These are phyloP conservation scores for Neurospora sp. DNA, from an alignment of 495 filamentous ascomycete species.

Conservation along the genomic window DNA sequence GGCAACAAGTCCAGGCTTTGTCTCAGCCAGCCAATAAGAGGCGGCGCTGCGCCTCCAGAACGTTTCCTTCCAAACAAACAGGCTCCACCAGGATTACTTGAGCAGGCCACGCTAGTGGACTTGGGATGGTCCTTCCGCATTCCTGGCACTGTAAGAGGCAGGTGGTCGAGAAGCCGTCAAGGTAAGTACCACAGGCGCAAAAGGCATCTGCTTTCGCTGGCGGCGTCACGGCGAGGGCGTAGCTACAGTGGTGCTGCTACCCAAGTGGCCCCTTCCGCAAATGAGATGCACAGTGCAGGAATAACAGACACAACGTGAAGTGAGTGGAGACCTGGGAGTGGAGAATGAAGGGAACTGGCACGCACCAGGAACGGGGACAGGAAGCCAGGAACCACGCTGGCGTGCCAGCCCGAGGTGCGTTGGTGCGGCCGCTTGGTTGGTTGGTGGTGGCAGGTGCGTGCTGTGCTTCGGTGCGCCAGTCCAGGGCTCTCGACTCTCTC, in stretches of 20 bases:
- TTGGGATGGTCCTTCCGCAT: conserved; percentile 4
- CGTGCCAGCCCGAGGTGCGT: too few relatives aligned
- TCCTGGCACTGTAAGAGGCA: background rate
- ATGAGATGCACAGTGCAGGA: conserved; percentile 5
- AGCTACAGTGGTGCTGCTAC: conserved; percentile 10
- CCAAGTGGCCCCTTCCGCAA: conserved; percentile 24
- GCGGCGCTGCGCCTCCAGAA: conserved; percentile 10
- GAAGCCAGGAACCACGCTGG: too few relatives aligned
- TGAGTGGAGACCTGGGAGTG: background rate
- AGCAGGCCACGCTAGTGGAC: conserved; percentile 8
- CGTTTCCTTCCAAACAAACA: conserved; percentile 18
- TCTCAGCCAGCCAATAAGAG: conserved; percentile 13
- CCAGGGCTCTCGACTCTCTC: conserved; percentile 15
- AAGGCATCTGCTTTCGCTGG: background rate
- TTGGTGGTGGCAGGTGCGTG: too few relatives aligned
- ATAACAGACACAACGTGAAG: conserved; percentile 2
- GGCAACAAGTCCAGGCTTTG: conserved; percentile 5
- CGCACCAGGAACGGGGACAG: too few relatives aligned
- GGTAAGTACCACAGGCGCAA: background rate
- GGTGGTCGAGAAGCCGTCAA: background rate
- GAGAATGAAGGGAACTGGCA: background rate
- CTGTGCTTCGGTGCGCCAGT: background rate
- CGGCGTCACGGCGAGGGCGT: background rate
- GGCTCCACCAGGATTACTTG: conserved; percentile 7
- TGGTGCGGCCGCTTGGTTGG: too few relatives aligned